Evolutionary conservation across 1,284 basidiomycete genomes (phyloP).

Genomic region (Ceratobasidium sp.): DNA sequence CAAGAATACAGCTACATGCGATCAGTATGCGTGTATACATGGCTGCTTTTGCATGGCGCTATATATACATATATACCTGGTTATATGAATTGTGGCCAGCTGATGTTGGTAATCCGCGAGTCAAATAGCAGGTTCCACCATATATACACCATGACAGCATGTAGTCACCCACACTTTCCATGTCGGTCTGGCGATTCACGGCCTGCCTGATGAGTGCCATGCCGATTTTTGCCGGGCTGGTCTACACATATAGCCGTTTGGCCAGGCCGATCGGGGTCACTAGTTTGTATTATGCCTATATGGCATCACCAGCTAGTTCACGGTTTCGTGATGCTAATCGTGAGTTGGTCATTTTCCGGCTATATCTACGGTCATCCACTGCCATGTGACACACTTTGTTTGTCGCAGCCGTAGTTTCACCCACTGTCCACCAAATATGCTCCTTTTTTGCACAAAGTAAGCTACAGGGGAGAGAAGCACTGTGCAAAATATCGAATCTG

Average conservation of each 20-base stretch:
- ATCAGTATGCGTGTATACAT: too few relatives aligned
- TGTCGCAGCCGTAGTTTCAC: background rate
- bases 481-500: background rate
- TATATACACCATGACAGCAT: too few relatives aligned
- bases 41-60: too few relatives aligned
- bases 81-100: too few relatives aligned
- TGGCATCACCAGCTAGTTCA: background rate
- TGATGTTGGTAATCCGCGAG: too few relatives aligned
- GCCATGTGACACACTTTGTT: conserved; percentile 8
- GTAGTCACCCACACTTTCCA: too few relatives aligned
- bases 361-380: conserved; percentile 5
- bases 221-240: background rate
- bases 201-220: background rate
- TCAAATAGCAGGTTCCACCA: too few relatives aligned
- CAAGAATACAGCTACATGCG: too few relatives aligned
- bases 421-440: background rate
- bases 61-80: too few relatives aligned
- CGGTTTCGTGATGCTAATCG: too few relatives aligned
- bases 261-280: background rate
- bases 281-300: background rate
- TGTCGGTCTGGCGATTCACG: too few relatives aligned
- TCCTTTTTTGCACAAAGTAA: background rate
- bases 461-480: background rate
- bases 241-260: background rate
- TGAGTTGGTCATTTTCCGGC: too few relatives aligned